phyloP scores from a whole-genome alignment of 2,329 filamentous ascomycete species.

The Zasmidium angulare region DNA sequence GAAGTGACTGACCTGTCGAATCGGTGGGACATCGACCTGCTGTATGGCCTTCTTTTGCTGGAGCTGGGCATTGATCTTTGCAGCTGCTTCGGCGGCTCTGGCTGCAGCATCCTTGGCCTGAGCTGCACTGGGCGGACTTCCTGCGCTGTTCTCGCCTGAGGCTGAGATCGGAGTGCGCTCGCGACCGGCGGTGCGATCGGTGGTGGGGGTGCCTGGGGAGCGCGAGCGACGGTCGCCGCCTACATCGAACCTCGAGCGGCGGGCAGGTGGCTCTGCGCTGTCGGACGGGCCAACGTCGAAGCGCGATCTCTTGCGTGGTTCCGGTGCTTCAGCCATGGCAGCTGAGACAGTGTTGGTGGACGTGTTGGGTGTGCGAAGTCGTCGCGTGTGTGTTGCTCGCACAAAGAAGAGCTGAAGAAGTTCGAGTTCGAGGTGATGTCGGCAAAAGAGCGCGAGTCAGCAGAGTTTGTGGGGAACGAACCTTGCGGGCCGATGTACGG shows the following conservation, averaged over 20 bases:
- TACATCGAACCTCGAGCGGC: conserved; percentile 77
- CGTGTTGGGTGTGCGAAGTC: not conserved
- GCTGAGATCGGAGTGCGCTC: conserved; percentile 83
- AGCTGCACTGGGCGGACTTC: conserved; percentile 36
- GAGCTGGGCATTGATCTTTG: conserved; percentile 50
- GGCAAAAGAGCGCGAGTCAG: not conserved
- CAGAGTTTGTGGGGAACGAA: not conserved
- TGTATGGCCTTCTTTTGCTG: conserved; percentile 77
- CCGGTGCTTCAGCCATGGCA: conserved; percentile 65
- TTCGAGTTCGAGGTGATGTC: not conserved
- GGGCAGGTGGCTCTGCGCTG: conserved; percentile 63
- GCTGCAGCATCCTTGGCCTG: conserved; percentile 35
- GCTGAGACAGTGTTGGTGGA: not conserved
- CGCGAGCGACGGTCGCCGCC: conserved; percentile 81
- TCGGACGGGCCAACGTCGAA: conserved; percentile 67
- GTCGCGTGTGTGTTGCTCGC: not conserved
- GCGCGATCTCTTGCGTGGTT: conserved; percentile 74
- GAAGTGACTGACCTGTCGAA: conserved; percentile 51
- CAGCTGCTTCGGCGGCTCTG: conserved; percentile 80
- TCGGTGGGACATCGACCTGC: conserved; percentile 84
- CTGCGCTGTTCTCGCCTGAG: conserved; percentile 59
- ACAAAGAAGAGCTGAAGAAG: not conserved
- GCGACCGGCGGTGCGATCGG: conserved; percentile 60
- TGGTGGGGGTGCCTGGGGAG: conserved; percentile 60
- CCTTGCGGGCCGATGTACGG: not conserved